Base-by-base conservation (phyloP, 2,329 filamentous ascomycete species). In the Pseudocercospora fuligena region DNA sequence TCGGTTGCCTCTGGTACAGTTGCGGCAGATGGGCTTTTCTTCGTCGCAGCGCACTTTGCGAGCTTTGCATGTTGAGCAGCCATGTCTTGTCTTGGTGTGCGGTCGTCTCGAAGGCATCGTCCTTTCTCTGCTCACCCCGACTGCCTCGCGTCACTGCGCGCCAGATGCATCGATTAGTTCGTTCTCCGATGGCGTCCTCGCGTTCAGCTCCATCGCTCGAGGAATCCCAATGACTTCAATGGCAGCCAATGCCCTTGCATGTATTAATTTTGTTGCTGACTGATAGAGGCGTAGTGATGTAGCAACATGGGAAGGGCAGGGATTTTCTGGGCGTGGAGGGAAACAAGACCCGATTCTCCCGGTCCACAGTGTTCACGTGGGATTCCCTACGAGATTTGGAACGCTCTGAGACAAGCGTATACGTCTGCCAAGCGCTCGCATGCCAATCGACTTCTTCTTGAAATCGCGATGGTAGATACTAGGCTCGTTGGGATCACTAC, bases 51-150 rank as follows among this genome's bases (percentile, higher is more conserved):
- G 68, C 2, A 72, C 70, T 43, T 70, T 70, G 11, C 70, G 36
- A 9, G 64, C 56, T 47, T 72, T 72, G 65, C 70, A 72, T 14
- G 70, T 72, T 12, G 59, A 64, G 60, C 70, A 72, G 14, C 70
- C 70, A 61, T 70, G 64, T 29, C 70, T 66, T 14, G 70, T 72
- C 40, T 72, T 72, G 46, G 68, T 72, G 29, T 72, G 70, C 9
- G 66, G 69, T 62, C 70, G 56, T 65, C 70, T 64, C 5, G 63
- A 65, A 21, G 65, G 67, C 60, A 65, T 66, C 14, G 31, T 64
- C 49, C 33, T 63, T 31, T 19, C 14, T 40, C 36, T 40, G 36
- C 36, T 33, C 31, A 33, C 31, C 2, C 9, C 31, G 11, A 12
- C 31, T 33, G 31, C 31, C 31, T 33, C 11, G 31, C 11, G 31